Percentiles rank a stretch among this genome's conserved stretches.
Conservation (phyloP, 768 basidiomycete species). For the Pholiota molesta region DNA sequence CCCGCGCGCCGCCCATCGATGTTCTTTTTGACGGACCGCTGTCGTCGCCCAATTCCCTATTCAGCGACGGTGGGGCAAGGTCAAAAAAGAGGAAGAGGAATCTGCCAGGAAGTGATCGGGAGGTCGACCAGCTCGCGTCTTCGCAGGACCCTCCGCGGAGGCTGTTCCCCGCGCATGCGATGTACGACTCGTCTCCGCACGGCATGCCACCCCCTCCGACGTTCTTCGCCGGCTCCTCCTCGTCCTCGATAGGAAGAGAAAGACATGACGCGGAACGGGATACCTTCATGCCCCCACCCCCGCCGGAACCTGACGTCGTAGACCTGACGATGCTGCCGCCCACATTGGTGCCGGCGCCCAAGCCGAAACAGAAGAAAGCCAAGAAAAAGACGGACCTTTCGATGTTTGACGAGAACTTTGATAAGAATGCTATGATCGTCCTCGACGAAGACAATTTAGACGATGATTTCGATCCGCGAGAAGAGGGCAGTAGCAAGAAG, state of each 20-base stretch:
- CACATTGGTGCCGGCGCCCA: conserved; percentile 18
- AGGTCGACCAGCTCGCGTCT: conserved; percentile 32
- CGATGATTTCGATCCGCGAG: conserved; percentile 25
- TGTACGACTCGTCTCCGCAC: conserved; percentile 15
- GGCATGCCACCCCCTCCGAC: conserved; percentile 38
- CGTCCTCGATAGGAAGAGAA: conserved; percentile 28
- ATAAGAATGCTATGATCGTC: conserved; percentile 3
- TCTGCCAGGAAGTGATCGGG: conserved; percentile 10
- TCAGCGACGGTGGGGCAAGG: conserved; percentile 19
- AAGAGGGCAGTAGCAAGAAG: conserved; percentile 18
- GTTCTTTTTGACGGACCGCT: conserved; percentile 23
- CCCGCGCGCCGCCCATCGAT: conserved; percentile 4
- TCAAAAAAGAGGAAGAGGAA: conserved; percentile 23
- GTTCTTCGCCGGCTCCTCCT: conserved; percentile 51
- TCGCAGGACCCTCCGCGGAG: conserved; percentile 9
- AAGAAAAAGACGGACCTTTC: conserved; percentile 26
- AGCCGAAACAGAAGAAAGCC: conserved; percentile 29
- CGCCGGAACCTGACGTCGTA: conserved; percentile 24
- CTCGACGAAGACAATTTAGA: conserved; percentile 33
- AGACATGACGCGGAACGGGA: neutral
- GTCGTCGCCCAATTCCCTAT: conserved; percentile 38
- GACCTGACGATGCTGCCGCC: conserved; percentile 34
- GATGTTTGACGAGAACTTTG: conserved; percentile 1
- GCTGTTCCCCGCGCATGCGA: neutral
- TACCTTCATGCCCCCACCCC: neutral